Evolutionary conservation across 768 basidiomycete species (phyloP).

Genomic region (Thelephora ganbajun): DNA sequence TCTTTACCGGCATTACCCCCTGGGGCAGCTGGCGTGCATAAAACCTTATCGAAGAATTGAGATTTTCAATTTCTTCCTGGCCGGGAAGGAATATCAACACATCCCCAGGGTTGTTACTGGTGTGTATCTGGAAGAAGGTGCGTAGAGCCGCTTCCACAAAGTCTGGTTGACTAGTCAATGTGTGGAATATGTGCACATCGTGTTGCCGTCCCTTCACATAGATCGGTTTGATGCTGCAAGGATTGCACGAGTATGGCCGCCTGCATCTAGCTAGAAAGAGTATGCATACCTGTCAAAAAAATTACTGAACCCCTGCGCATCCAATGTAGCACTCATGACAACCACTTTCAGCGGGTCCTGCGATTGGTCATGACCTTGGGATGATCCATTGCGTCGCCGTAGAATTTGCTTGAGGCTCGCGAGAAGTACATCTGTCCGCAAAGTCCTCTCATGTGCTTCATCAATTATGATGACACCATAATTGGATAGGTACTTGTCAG

Average conservation of each 20-base stretch:
- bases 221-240: slow-evolving; percentile 64
- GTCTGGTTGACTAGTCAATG: slow-evolving; percentile 59
- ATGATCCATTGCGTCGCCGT: slow-evolving; percentile 37
- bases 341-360: slow-evolving; percentile 74
- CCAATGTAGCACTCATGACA: slow-evolving; percentile 95
- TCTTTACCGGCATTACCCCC: slow-evolving; percentile 34
- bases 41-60: slow-evolving; percentile 60
- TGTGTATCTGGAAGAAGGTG: slow-evolving; percentile 90
- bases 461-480: slow-evolving; percentile 90
- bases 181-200: slow-evolving; percentile 75
- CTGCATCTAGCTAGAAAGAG: neutral
- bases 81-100: slow-evolving; percentile 92
- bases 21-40: slow-evolving; percentile 58
- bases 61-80: slow-evolving; percentile 91
- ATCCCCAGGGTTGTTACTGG: slow-evolving; percentile 67
- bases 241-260: neutral
- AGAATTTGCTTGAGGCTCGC: slow-evolving; percentile 81
- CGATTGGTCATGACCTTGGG: slow-evolving; percentile 26
- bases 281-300: slow-evolving; percentile 69
- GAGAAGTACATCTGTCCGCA: slow-evolving; percentile 89
- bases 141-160: slow-evolving; percentile 83
- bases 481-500: slow-evolving; percentile 56
- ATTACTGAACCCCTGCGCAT: slow-evolving; percentile 84
- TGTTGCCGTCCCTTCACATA: slow-evolving; percentile 92
- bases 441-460: slow-evolving; percentile 92